Evolutionary conservation across 169 alveolate genomes (phyloP).

Genomic region (Plasmodium ovale): DNA sequence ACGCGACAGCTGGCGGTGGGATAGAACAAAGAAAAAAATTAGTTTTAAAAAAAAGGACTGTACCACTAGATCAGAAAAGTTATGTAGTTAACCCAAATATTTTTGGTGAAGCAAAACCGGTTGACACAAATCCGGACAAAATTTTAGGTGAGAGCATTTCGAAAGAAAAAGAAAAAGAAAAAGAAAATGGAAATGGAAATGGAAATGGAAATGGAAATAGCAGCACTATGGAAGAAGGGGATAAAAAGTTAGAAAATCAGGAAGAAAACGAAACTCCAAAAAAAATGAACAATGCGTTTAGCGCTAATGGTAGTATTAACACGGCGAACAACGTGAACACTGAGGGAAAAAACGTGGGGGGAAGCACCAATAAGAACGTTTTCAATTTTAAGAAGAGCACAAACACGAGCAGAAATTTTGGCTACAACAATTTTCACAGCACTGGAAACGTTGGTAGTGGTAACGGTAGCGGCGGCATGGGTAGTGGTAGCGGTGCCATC

Average conservation of each 20-base stretch:
- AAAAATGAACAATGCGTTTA: background rate
- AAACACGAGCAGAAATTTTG: constrained; percentile 29
- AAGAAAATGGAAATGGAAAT: background rate
- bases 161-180: constrained; percentile 31
- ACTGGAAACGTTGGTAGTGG: background rate
- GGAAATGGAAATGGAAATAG: background rate
- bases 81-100: constrained; percentile 55
- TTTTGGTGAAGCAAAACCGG: constrained; percentile 78
- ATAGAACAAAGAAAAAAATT: constrained; percentile 64
- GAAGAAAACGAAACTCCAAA: constrained; percentile 17
- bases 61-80: constrained; percentile 51
- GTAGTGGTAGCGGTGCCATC: constrained; percentile 14
- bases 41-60: constrained; percentile 63
- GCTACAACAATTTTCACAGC: constrained; percentile 13
- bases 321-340: constrained; percentile 7
- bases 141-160: constrained; percentile 33
- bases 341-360: background rate
- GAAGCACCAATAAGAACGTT: constrained; percentile 8
- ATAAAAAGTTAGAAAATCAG: background rate
- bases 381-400: constrained; percentile 30
- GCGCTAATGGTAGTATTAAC: background rate
- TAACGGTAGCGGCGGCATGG: constrained; percentile 6
- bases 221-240: background rate
- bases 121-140: constrained; percentile 66
- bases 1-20: background rate